Conservation (phyloP, 2,329 filamentous ascomycete genomes). For the Venturiaceae sp. region DNA sequence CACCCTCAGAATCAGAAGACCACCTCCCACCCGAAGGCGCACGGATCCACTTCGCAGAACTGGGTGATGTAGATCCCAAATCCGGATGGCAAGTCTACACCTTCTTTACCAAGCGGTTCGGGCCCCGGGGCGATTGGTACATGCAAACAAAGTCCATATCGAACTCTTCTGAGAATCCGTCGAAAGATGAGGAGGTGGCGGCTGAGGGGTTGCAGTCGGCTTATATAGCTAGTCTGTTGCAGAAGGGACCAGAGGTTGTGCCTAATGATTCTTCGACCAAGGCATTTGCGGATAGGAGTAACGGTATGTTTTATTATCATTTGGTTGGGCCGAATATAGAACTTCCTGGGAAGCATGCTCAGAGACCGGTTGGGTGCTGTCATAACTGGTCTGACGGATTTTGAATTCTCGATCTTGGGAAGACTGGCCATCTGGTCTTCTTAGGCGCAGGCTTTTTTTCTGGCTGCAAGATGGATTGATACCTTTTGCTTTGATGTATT, state of each 20-base stretch:
- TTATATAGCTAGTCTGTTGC: neutral
- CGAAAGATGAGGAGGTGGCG: neutral
- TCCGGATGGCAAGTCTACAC: neutral
- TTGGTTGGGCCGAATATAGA: neutral
- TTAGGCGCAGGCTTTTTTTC: too few relatives aligned
- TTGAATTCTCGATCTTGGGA: neutral
- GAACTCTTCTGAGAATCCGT: neutral
- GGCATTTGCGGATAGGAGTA: neutral
- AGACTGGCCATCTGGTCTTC: too few relatives aligned
- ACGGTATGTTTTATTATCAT: conserved; percentile 5
- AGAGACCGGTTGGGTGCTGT: neutral
- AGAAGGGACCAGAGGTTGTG: neutral
- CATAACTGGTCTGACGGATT: neutral
- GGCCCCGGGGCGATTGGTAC: conserved; percentile 4
- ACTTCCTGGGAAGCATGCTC: neutral
- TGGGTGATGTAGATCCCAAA: neutral
- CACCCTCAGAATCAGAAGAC: neutral
- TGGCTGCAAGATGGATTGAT: too few relatives aligned
- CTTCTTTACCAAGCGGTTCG: conserved; percentile 4
- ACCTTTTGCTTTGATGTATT: too few relatives aligned
- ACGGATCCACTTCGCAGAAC: conserved; percentile 3
- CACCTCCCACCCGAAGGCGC: conserved; percentile 4
- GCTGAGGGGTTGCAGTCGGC: neutral
- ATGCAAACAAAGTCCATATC: neutral
- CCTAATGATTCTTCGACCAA: neutral